Conservation (phyloP, 768 basidiomycete species). For the Agaricus subrufescens region DNA sequence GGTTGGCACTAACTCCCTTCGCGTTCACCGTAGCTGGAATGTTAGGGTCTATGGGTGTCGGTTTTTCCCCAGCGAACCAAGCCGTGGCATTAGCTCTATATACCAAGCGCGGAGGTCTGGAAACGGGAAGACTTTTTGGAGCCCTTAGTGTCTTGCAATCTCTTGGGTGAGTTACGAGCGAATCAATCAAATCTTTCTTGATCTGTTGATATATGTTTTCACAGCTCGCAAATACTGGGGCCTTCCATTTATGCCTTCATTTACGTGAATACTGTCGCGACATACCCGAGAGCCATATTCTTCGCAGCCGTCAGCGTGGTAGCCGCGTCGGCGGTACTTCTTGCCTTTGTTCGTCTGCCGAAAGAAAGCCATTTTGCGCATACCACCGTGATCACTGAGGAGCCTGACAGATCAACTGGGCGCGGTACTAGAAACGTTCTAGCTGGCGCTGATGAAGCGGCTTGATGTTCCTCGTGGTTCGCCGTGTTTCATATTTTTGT, state of each 20-base stretch:
- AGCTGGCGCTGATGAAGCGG: not conserved
- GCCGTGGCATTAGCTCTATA: constrained; percentile 71
- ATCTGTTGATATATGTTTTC: constrained; percentile 7
- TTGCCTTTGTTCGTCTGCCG: constrained; percentile 44
- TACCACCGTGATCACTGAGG: not conserved
- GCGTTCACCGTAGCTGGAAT: constrained; percentile 49
- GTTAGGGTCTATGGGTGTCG: constrained; percentile 54
- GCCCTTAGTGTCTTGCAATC: constrained; percentile 73
- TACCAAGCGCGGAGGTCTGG: constrained; percentile 45
- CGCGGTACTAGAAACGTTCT: not conserved
- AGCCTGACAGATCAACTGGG: not conserved
- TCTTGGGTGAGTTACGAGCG: constrained; percentile 39
- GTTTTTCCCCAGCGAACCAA: constrained; percentile 62
- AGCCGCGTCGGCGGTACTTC: constrained; percentile 35
- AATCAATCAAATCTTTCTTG: not conserved
- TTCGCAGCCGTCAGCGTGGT: constrained; percentile 42
- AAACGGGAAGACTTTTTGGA: constrained; percentile 76
- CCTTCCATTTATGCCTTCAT: constrained; percentile 71
- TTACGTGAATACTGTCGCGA: constrained; percentile 66
- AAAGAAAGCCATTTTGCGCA: not conserved
- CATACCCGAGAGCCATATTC: constrained; percentile 68
- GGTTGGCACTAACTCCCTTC: constrained; percentile 37
- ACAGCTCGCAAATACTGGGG: constrained; percentile 62
- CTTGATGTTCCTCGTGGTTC: not conserved
- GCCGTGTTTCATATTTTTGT: not conserved